Conservation (phyloP, 108 stramenopile genomes). For the Nitzschia sp. region DNA sequence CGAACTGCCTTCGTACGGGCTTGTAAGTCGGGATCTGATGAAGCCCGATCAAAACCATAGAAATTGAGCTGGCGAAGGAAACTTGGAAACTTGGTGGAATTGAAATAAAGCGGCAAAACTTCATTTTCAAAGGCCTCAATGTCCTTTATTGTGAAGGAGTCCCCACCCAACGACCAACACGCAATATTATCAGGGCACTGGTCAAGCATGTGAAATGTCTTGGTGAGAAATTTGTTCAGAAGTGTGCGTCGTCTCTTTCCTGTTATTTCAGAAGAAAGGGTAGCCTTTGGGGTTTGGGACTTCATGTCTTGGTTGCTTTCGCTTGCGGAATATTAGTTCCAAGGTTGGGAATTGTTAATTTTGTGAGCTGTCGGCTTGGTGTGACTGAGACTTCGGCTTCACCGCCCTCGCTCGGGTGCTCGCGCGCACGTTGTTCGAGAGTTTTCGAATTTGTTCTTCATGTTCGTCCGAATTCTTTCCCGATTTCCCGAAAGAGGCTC, state of each 20-base stretch:
- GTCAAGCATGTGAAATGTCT: conserved; percentile 66
- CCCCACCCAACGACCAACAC: conserved; percentile 53
- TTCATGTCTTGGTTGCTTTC: too few relatives aligned
- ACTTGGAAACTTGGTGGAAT: conserved; percentile 83
- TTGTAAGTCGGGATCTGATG: conserved; percentile 7
- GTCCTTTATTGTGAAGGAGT: conserved; percentile 62
- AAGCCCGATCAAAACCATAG: conserved; percentile 49
- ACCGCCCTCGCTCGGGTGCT: too few relatives aligned
- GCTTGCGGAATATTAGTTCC: too few relatives aligned
- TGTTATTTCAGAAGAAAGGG: background rate
- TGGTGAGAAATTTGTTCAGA: conserved; percentile 29
- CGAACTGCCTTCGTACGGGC: conserved; percentile 11
- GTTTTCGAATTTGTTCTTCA: too few relatives aligned
- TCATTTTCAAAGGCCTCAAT: conserved; percentile 48
- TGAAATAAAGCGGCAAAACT: conserved; percentile 84
- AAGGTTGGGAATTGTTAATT: too few relatives aligned
- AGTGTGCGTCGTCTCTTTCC: conserved; percentile 1
- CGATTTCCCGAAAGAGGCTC: too few relatives aligned
- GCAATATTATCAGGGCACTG: conserved; percentile 48
- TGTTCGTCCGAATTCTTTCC: too few relatives aligned
- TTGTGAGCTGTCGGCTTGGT: too few relatives aligned
- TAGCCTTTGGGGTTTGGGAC: too few relatives aligned
- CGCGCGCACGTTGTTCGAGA: too few relatives aligned
- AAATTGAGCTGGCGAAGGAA: conserved; percentile 91
- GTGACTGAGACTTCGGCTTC: too few relatives aligned